These are phyloP conservation scores for Starmerella bombicola DNA, from an alignment of 805 yeast genomes.

Conservation along the genomic window DNA sequence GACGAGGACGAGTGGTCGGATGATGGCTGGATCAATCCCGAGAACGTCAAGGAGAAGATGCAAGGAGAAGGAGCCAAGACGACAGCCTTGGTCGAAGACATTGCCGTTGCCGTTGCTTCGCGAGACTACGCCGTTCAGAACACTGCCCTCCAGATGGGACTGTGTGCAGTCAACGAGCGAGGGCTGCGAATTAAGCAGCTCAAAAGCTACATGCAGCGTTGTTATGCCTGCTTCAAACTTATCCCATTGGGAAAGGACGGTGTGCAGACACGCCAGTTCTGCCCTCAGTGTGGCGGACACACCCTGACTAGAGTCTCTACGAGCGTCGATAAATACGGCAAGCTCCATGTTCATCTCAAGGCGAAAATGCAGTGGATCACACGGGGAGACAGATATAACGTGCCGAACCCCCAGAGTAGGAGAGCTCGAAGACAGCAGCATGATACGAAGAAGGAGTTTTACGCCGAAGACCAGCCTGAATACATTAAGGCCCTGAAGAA, in stretches of 20 bases:
- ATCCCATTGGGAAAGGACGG: conserved; percentile 45
- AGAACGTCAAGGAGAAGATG: conserved; percentile 59
- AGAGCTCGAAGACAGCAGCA: conserved; percentile 65
- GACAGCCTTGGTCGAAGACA: conserved; percentile 32
- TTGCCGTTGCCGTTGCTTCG: conserved; percentile 75
- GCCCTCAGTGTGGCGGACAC: conserved; percentile 90
- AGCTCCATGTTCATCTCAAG: conserved; percentile 76
- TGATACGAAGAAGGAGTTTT: conserved; percentile 59
- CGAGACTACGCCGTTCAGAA: conserved; percentile 98
- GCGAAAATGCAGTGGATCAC: conserved; percentile 87
- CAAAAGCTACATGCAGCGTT: conserved; percentile 84
- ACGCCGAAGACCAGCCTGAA: conserved; percentile 87
- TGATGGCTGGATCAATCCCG: conserved; percentile 88
- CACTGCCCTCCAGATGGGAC: conserved; percentile 80
- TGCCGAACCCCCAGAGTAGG: conserved; percentile 81
- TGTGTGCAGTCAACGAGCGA: conserved; percentile 72
- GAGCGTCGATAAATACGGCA: conserved; percentile 60
- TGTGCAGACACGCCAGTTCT: conserved; percentile 50
- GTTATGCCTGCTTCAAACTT: conserved; percentile 90
- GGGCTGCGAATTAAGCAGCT: conserved; percentile 78
- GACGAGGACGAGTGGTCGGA: conserved; percentile 68
- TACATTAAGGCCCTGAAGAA: conserved; percentile 77
- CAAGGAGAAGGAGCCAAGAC: conserved; percentile 57
- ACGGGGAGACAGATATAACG: conserved; percentile 68
- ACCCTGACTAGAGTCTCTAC: conserved; percentile 86